These are phyloP conservation scores for Kwoniella bestiolae DNA, from an alignment of 768 basidiomycete species.

Conservation along the genomic window DNA sequence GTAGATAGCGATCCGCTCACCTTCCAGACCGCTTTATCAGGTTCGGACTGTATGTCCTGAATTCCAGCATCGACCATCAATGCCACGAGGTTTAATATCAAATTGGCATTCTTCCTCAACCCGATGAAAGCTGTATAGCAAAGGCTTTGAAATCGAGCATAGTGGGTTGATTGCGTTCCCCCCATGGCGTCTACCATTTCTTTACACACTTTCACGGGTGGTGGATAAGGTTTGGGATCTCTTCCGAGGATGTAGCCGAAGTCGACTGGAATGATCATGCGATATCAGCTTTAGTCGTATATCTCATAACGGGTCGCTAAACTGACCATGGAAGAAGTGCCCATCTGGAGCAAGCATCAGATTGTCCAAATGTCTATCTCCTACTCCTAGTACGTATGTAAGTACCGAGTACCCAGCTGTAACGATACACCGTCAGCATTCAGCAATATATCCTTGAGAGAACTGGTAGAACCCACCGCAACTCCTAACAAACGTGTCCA, in stretches of 20 bases:
- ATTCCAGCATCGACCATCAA: slow-evolving; percentile 98
- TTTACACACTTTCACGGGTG: slow-evolving; percentile 96
- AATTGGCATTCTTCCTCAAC: slow-evolving; percentile 93
- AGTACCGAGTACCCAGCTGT: slow-evolving; percentile 96
- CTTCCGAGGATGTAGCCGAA: slow-evolving; percentile 98
- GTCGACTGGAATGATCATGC: slow-evolving; percentile 68
- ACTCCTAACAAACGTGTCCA: slow-evolving; percentile 95
- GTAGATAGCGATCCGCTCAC: slow-evolving; percentile 45
- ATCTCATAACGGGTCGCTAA: background rate
- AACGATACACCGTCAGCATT: background rate
- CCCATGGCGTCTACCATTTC: slow-evolving; percentile 99
- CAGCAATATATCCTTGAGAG: background rate
- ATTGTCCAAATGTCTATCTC: slow-evolving; percentile 96
- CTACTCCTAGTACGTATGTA: slow-evolving; percentile 93
- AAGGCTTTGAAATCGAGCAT: slow-evolving; percentile 91
- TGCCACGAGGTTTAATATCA: slow-evolving; percentile 92
- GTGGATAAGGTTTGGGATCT: slow-evolving; percentile 96
- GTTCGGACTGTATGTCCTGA: slow-evolving; percentile 84
- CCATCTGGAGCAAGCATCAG: slow-evolving; percentile 90
- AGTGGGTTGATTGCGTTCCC: slow-evolving; percentile 93
- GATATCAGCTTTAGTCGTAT: background rate
- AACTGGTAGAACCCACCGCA: slow-evolving; percentile 70
- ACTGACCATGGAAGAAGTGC: slow-evolving; percentile 94
- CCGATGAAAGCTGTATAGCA: slow-evolving; percentile 98
- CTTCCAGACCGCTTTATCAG: slow-evolving; percentile 62